Conservation (phyloP, 2,329 filamentous ascomycete species). For the Grosmannia penicillata region DNA sequence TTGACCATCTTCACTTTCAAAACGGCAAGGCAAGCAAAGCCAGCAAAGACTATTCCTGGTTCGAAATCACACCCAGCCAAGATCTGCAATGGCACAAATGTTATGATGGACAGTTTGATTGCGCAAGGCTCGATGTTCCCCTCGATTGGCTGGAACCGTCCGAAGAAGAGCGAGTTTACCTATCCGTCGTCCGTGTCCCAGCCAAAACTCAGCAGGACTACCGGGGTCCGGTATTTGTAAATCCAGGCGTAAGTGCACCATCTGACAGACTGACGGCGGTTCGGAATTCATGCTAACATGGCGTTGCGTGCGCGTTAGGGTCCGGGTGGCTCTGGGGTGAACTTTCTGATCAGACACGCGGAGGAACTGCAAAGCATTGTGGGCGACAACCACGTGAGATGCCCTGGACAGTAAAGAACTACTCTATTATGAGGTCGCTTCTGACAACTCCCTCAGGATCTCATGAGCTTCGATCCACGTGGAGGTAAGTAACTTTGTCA, state of each 20-base stretch:
- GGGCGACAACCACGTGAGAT: slow-evolving; percentile 27
- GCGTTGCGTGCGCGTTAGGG: slow-evolving; percentile 20
- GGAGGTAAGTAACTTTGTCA: slow-evolving; percentile 21
- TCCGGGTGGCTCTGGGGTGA: slow-evolving; percentile 30
- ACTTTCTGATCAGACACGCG: slow-evolving; percentile 18
- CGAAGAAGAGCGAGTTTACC: slow-evolving; percentile 16
- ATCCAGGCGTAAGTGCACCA: slow-evolving; percentile 20
- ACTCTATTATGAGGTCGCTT: too few species aligned
- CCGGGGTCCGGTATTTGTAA: slow-evolving; percentile 22
- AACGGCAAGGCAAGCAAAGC: too few species aligned
- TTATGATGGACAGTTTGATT: slow-evolving; percentile 19
- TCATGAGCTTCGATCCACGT: slow-evolving; percentile 35
- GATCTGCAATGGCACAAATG: slow-evolving; percentile 18
- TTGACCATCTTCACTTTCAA: too few species aligned
- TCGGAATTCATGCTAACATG: too few species aligned
- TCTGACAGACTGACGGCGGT: too few species aligned
- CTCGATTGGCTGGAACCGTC: slow-evolving; percentile 25
- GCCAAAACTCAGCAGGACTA: slow-evolving; percentile 14
- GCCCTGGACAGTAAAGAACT: too few species aligned
- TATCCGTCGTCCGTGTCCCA: slow-evolving; percentile 20
- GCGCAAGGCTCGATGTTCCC: slow-evolving; percentile 21
- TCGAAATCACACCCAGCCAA: neutral
- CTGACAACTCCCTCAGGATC: slow-evolving; percentile 21
- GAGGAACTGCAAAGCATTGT: slow-evolving; percentile 25
- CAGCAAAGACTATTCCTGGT: neutral